Evolutionary conservation across 345 rosid genomes (phyloP), one percentile per base, ranked within the genome.

Genomic region (Turritis glabra): DNA sequence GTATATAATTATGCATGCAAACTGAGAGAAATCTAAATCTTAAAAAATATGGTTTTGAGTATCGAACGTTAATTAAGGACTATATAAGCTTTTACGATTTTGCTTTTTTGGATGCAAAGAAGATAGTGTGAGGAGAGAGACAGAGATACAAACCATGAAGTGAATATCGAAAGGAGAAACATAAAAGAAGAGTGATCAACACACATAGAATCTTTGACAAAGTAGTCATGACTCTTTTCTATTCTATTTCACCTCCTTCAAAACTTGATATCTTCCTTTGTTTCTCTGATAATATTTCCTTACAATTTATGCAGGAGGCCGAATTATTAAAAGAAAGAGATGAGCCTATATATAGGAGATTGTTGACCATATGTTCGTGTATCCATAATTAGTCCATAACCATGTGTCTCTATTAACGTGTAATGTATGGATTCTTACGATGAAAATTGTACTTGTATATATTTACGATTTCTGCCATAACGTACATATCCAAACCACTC

Each of bases 341-440:
- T 43, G 64, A 7, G 65, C 43, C 33, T 64, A 22, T 41, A 46
- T 41, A 73, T 62, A 62, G 21, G 14, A 38, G 64, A 54, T 43
- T 13, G 32, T 1, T 23, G 64, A 63, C 52, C 57, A 64, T 22
- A 53, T 41, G 55, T 52, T 29, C 8, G 17, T 51, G 43, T 26
- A 48, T 18, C 44, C 32, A 73, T 53, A 73, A 74, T 67, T 59
- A 21, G 27, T 21, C 64, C 63, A 50, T 26, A 52, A 68, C 69
- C 74, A 76, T 76, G 79, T 76, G 79, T 76, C 74, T 76, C 79
- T 60, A 14, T 51, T 68, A 52, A 61, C 79, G 79, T 75, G 79
- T 68, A 76, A 70, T 12, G 25, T 52, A 68, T 69, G 74, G 41
- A 52, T 68, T 75, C 74, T 61, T 61, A 68, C 79, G 57, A 58